Base-by-base conservation (phyloP, 176 grass and related monocot species). In the Hyparrhenia diplandra region DNA sequence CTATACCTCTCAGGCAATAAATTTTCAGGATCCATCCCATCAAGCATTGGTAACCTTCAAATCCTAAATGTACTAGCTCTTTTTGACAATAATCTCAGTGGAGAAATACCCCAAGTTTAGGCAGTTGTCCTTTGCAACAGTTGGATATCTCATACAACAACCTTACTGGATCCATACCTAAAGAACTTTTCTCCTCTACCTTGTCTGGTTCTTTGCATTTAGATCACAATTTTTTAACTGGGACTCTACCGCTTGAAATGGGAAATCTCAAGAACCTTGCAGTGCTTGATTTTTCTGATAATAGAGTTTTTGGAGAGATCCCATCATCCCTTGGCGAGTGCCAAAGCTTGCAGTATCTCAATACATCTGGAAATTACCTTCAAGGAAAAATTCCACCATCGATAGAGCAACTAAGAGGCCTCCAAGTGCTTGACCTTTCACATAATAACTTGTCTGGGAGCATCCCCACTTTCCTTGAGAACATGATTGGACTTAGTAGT, bases 171-270 rank as follows among this genome's bases (percentile, higher is more conserved):
- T 34, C 11, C 27, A 85, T 93, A 84, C 84, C 90, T 1, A 78
- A 82, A 71, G 80, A 89, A 63, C 13, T 89, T 34, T 87, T 89
- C 8, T 66, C 86, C 42, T 31, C 45, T 12, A 77, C 75, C 46
- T 71, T 89, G 8, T 80, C 83, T 2, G 20, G 37, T 31, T 64
- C 36, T 36, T 28, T 92, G 76, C 17, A 45, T 30, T 85, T 93
- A 25, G 80, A 82, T 14, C 65, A 49, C 23, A 93, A 89, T 71
- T 37, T 84, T n/a, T 64, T 93, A n/a, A 89, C 20, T 69, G 90
- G 84, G 14, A 68, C 59, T 6, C 12, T 93, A 10, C 76, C 84
- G 23, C 30, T 16, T n/a, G 64, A 89, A 59, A 42, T 85, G 0
- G 25, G 84, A 11, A 81, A 77, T 37, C 78, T 86, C 20, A 78